phyloP scores from a whole-genome alignment of 805 yeast genomes.

The Hanseniaspora hatyaiensis region DNA sequence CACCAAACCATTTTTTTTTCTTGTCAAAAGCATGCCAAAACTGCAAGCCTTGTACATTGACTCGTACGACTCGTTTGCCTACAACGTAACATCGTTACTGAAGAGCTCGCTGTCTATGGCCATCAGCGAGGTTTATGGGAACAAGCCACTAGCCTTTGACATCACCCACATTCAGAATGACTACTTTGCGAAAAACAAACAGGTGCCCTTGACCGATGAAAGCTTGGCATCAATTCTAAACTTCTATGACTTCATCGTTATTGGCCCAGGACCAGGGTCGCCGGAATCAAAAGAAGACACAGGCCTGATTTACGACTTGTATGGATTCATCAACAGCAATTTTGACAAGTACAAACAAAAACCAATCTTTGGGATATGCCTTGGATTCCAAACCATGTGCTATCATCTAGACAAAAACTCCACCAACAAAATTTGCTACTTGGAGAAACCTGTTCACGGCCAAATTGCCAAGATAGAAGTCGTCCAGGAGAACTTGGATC shows the following conservation, averaged over 20 bases:
- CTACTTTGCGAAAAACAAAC: conserved; percentile 23
- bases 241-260: conserved; percentile 60
- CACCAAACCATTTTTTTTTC: too few relatives aligned
- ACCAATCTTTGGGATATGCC: conserved; percentile 83
- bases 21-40: too few relatives aligned
- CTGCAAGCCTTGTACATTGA: conserved; percentile 42
- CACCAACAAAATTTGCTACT: conserved; percentile 33
- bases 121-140: conserved; percentile 34
- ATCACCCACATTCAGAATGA: conserved; percentile 51
- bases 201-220: conserved; percentile 25
- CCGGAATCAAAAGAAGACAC: conserved; percentile 76
- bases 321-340: conserved; percentile 13
- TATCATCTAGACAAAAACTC: conserved; percentile 37
- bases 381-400: conserved; percentile 83
- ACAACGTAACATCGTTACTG: conserved; percentile 42
- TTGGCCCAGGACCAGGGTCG: conserved; percentile 98
- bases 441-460: conserved; percentile 68
- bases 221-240: conserved; percentile 30
- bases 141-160: conserved; percentile 26
- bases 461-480: conserved; percentile 48
- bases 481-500: not conserved
- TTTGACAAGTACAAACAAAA: conserved; percentile 21
- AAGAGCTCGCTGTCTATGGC: conserved; percentile 39
- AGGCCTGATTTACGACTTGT: conserved; percentile 37
- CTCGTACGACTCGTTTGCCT: conserved; percentile 91